Percentiles rank a stretch among this genome's conserved stretches.
Evolutionary conservation across 1,284 basidiomycete species (phyloP).

Genomic region (Puccinia sorghi): DNA sequence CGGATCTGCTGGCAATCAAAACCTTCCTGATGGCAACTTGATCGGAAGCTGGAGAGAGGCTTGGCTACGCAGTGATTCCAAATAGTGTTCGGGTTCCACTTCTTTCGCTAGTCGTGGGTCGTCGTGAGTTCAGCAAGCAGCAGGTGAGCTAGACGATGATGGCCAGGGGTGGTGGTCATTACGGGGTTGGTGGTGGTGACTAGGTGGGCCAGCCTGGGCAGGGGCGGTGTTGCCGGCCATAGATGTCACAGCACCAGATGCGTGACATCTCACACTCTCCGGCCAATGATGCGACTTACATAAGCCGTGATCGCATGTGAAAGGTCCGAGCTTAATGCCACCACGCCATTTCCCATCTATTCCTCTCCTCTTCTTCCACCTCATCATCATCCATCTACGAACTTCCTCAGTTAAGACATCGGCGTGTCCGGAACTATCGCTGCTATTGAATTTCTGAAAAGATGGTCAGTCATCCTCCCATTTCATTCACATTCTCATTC

Average conservation of each 20-base stretch:
- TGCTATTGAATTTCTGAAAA: background rate
- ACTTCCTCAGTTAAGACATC: background rate
- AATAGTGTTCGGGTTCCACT: background rate
- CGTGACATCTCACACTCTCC: background rate
- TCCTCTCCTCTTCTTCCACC: background rate
- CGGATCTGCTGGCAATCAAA: background rate
- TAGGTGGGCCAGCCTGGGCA: background rate
- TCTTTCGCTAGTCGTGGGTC: background rate
- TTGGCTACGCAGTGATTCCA: background rate
- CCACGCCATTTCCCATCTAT: background rate
- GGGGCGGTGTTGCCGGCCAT: background rate
- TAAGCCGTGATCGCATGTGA: background rate
- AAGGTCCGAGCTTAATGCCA: constrained; percentile 4
- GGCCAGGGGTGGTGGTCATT: too few relatives aligned
- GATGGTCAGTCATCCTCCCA: constrained; percentile 20
- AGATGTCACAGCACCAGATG: background rate
- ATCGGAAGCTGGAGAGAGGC: background rate
- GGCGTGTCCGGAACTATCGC: background rate
- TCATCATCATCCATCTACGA: background rate
- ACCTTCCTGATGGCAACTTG: background rate
- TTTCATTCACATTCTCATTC: background rate
- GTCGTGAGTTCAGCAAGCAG: background rate
- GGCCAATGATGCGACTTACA: background rate
- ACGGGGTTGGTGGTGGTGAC: background rate
- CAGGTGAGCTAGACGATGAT: background rate